Base-by-base conservation (phyloP, 116 monocot species). In the Trichopus zeylanicus region DNA sequence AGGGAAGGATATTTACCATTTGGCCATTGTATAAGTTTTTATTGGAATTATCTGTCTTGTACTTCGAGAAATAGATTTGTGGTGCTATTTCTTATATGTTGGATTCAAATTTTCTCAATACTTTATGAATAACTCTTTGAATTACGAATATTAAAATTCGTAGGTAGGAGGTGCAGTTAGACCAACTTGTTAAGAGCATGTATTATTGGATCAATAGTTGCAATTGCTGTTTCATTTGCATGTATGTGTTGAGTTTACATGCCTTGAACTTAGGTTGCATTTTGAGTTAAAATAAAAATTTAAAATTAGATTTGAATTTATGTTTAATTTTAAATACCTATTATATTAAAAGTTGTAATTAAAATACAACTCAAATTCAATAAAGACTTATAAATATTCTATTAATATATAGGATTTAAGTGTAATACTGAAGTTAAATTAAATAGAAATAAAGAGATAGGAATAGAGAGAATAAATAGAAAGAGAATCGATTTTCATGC, bases 21-120 rank as follows among this genome's bases (percentile, higher is more conserved):
- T 74, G 65, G 51, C 32, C 5, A 53, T 75, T 56, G 4, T 75
- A 29, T 69, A 74, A 27, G n/a, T 59, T 62, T 56, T 59, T 23
- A 48, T 74, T 63, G 88, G 88, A 26, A 68, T 80, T 34, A 35
- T 88, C 16, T 79, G 83, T 60, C 64, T 80, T 39, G 7, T 76
- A 42, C 62, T 74, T 5, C 83, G 88, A 77, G 88, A 88, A 62
- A 28, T 88, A 64, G 88, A 83, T 88, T 31, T 27, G 56, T 24
- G 19, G 16, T 15, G 15, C 53, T 22, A 9, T 67, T 52, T 54
- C 5, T 53, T 24, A 34, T 11, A 4, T 55, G 55, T 56, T 56
- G 18, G 8, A 31, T 29, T 56, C 28, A n/a, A 0, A 28, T 13
- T 21, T 53, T 22, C 49, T 7, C 19, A 26, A 4, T 47, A 30